Conservation (phyloP, 2,329 filamentous ascomycete species). For the Fusarium floridanum region DNA sequence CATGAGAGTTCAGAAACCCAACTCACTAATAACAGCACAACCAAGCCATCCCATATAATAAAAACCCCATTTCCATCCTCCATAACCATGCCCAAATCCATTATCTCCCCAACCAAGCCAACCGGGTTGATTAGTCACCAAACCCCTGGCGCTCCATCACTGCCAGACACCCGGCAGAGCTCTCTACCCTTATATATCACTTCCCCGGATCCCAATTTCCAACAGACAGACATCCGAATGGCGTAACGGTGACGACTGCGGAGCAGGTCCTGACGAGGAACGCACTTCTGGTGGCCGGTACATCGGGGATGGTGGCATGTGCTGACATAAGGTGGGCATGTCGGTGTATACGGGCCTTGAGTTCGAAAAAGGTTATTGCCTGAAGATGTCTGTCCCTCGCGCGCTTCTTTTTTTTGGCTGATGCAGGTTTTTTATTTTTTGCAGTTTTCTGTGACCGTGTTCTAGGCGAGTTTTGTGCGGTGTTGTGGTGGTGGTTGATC, state of each 20-base stretch:
- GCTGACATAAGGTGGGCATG: slow-evolving; percentile 3
- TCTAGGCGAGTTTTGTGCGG: not conserved
- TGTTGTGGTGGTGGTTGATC: not conserved
- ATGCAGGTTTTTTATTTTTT: not conserved
- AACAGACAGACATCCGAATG: slow-evolving; percentile 1
- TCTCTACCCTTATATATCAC: not conserved
- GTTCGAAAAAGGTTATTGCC: not conserved
- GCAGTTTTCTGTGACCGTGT: not conserved
- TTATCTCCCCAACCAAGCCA: not conserved
- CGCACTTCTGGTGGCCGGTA: not conserved
- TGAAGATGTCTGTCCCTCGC: not conserved
- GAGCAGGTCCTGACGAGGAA: not conserved
- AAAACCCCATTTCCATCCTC: not conserved
- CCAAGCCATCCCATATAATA: not conserved
- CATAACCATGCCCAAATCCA: not conserved
- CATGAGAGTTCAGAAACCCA: not conserved
- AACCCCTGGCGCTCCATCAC: not conserved
- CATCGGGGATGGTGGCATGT: not conserved
- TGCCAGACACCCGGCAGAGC: not conserved
- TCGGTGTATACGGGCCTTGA: not conserved
- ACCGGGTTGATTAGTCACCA: not conserved
- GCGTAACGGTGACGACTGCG: not conserved
- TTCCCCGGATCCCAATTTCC: not conserved
- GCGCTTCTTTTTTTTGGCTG: not conserved
- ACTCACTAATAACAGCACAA: not conserved